Base-by-base conservation (phyloP, 2,329 filamentous ascomycete genomes). In the Clonostachys rhizophaga region DNA sequence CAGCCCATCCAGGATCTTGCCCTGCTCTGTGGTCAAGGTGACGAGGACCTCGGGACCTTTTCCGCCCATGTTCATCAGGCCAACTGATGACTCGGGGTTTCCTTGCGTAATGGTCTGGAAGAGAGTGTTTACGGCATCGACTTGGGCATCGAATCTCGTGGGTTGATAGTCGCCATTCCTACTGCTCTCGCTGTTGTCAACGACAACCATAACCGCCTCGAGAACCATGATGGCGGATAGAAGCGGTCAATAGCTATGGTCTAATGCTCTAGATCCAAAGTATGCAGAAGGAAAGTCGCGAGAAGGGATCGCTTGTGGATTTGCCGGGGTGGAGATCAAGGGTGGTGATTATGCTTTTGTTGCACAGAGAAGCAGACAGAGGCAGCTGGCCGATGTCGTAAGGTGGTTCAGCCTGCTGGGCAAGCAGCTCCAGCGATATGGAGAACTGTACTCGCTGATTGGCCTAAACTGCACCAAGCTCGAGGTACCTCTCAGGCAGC, bases 181-280 rank as follows among this genome's bases (percentile, higher is more conserved):
- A 76, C 90, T 95, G 75, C 88, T 91, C 76, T 99, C 94, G 76
- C 91, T 96, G 79, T 97, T 99, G 81, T 99, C 94, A 63, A 97
- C 90, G 79, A 97, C 86, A 70, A 99, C 89, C 91, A 99, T 97
- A 54, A 95, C 95, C 75, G 94, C 95, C 84, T 99, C 94, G 71
- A 99, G 86, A 72, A 86, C 89, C 94, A 99, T 99, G 64, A 79
- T 91, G 83, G 68, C 71, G 68, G 68, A 60, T 54, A 52, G 17
- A 33, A 34, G 24, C n/a, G 24, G 18, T 30, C 14, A 18, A 30
- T 10, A 30, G 24, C 24, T 30, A 5, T 30, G 24, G 24, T 30
- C 24, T 30, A 30, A n/a, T 41, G 36, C 16, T 17, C 33, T 11
- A 46, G 44, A 6, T 40, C 7, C 14, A 30, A n/a, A 24, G 16